Percentiles rank a stretch among this genome's conserved stretches.
Conservation (phyloP, 2,329 filamentous ascomycete genomes). For the Alternaria gaisen region DNA sequence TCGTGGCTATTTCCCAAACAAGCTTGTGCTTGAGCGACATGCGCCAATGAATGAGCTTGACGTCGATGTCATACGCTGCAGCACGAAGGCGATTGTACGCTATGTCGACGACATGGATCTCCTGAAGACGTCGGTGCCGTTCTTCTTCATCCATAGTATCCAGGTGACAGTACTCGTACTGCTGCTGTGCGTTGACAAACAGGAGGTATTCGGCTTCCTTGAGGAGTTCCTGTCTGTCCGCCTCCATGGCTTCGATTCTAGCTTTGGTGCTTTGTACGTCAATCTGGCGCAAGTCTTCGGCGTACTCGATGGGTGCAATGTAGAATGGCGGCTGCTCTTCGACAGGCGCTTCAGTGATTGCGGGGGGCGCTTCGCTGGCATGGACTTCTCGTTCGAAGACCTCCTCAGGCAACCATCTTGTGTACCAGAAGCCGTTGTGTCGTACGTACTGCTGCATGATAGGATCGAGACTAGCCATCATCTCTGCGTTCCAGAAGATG, state of each 20-base stretch:
- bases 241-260: slow-evolving; percentile 25
- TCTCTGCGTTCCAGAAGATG: slow-evolving; percentile 36
- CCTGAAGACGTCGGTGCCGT: slow-evolving; percentile 22
- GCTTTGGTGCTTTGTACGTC: slow-evolving; percentile 17
- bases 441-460: slow-evolving; percentile 39
- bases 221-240: slow-evolving; percentile 23
- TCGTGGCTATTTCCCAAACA: slow-evolving; percentile 15
- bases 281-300: slow-evolving; percentile 27
- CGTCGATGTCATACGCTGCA: slow-evolving; percentile 27
- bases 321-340: slow-evolving; percentile 29
- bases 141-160: slow-evolving; percentile 24
- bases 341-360: neutral
- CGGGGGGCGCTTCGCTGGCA: neutral
- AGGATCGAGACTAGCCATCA: slow-evolving; percentile 36
- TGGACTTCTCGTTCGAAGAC: slow-evolving; percentile 27
- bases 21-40: slow-evolving; percentile 33
- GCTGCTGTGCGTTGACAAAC: slow-evolving; percentile 25
- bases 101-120: slow-evolving; percentile 33
- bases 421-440: slow-evolving; percentile 37
- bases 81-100: slow-evolving; percentile 28
- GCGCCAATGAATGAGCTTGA: slow-evolving; percentile 25
- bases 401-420: slow-evolving; percentile 27
- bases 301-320: slow-evolving; percentile 30
- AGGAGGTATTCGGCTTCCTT: slow-evolving; percentile 35
- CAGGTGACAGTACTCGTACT: slow-evolving; percentile 34